A percentile compares a stretch with the other conserved stretches of the same genome.
Evolutionary conservation across 78 protist species (phyloP).

Genomic region (Dictyostelium firmibasis): DNA sequence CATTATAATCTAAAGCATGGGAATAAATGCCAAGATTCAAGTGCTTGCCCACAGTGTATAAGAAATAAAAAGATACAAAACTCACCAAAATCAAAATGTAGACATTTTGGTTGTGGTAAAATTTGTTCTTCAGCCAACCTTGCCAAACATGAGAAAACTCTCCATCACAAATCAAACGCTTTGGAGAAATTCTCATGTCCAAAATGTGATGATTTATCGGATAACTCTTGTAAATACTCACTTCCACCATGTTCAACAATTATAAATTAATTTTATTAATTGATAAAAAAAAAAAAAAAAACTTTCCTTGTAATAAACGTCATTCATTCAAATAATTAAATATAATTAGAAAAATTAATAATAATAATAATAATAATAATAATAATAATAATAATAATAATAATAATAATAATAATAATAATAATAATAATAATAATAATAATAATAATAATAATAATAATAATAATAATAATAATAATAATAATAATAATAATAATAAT

Average conservation of each 20-base stretch:
- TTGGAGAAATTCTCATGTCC: not conserved
- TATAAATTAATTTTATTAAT: not conserved
- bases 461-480: too few species aligned
- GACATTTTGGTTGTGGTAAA: constrained; percentile 5
- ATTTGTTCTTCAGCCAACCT: not conserved
- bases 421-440: too few species aligned
- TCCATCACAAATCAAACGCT: not conserved
- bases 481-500: too few species aligned
- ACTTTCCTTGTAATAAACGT: too few species aligned
- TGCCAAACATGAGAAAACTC: constrained; percentile 1
- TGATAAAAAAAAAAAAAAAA: not conserved
- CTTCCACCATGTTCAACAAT: not conserved
- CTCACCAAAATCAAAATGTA: constrained; percentile 2
- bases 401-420: too few species aligned
- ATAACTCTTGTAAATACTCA: not conserved
- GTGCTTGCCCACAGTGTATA: not conserved
- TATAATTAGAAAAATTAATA: too few species aligned
- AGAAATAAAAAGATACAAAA: not conserved
- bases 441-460: too few species aligned
- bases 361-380: too few species aligned
- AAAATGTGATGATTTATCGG: not conserved
- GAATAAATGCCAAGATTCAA: not conserved
- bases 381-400: too few species aligned
- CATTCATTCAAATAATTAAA: too few species aligned
- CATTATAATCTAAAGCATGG: not conserved